Evolutionary conservation across 2,329 filamentous ascomycete species (phyloP), one percentile per base, ranked within the genome.

Genomic region (Fusarium sp.): DNA sequence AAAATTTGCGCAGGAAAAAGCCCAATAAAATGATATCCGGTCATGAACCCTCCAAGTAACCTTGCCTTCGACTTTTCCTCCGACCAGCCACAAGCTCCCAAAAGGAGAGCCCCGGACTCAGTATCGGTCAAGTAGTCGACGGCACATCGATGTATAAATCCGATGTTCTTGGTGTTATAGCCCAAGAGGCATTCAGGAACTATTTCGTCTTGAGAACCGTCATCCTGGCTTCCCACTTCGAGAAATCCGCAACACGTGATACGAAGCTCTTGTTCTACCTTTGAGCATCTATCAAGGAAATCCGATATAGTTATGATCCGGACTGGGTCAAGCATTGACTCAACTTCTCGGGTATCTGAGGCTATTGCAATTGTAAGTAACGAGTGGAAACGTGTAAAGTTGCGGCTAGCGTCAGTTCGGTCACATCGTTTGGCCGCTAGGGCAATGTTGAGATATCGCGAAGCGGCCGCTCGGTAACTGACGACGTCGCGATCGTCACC

Each of bases 271-370:
- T 8, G 6, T 14, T 15, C 30, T 1, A 23, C 11, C 4, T 6
- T 21, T 1, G 10, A 36, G 3, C 50, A 53, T 4, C 8, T 9
- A 2, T 4, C 24, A 7, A 1, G 12, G 7, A 45, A 0, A 1
- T 34, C 19, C 0, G 7, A 10, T 0, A 3, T 3, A 1, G 15
- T 8, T 10, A 42, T 14, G 0, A 4, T 5, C 14, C 9, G 21
- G 3, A 3, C 2, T 12, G 15, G 0, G n/a, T 53, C n/a, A 0
- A 53, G n/a, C 11, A 46, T 21, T 11, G 15, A 26, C 3, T 28
- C 21, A 1, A 53, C 2, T 1, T 7, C 4, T 4, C 2, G 4
- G 1, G 14, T n/a, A 4, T 36, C 21, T 1, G 28, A 26, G 4
- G 49, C 49, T 11, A 52, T 12, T 7, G 49, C 11, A 1, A 20